Percentiles rank a stretch among this genome's conserved stretches.
Conservation (phyloP, 805 yeast genomes). For the Torulaspora indica region DNA sequence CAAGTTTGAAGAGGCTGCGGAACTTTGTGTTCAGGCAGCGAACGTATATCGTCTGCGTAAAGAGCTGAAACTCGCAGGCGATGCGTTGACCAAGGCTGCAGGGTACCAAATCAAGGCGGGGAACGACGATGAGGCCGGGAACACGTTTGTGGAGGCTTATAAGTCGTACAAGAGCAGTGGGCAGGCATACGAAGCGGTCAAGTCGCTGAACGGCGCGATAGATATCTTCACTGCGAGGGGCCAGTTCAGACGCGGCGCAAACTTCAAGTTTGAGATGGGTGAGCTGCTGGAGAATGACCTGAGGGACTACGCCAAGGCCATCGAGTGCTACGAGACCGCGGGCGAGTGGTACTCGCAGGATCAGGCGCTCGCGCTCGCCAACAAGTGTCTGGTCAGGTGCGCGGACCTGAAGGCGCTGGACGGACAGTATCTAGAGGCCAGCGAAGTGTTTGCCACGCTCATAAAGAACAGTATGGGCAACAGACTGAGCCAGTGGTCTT, state of each 20-base stretch:
- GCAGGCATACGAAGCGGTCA: constrained; percentile 70
- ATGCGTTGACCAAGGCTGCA: constrained; percentile 82
- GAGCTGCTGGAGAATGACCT: constrained; percentile 75
- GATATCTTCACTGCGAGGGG: constrained; percentile 83
- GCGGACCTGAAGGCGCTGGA: constrained; percentile 81
- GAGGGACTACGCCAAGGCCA: constrained; percentile 63
- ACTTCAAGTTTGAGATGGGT: constrained; percentile 86
- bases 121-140: constrained; percentile 86
- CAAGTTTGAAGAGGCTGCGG: constrained; percentile 87
- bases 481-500: constrained; percentile 78
- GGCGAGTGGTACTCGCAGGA: constrained; percentile 95
- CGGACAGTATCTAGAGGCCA: constrained; percentile 72
- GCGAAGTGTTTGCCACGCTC: constrained; percentile 69
- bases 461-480: constrained; percentile 72
- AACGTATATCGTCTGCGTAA: constrained; percentile 75
- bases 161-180: constrained; percentile 68
- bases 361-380: constrained; percentile 85
- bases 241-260: constrained; percentile 94
- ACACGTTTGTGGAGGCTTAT: constrained; percentile 82
- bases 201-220: constrained; percentile 70
- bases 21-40: constrained; percentile 88
- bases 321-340: constrained; percentile 78
- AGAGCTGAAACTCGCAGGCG: constrained; percentile 71
- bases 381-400: constrained; percentile 80
- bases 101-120: constrained; percentile 68